A percentile compares a stretch with the other conserved stretches of the same genome.
phyloP scores from a whole-genome alignment of 352 stramenopile species.

The Plasmopara muralis region DNA sequence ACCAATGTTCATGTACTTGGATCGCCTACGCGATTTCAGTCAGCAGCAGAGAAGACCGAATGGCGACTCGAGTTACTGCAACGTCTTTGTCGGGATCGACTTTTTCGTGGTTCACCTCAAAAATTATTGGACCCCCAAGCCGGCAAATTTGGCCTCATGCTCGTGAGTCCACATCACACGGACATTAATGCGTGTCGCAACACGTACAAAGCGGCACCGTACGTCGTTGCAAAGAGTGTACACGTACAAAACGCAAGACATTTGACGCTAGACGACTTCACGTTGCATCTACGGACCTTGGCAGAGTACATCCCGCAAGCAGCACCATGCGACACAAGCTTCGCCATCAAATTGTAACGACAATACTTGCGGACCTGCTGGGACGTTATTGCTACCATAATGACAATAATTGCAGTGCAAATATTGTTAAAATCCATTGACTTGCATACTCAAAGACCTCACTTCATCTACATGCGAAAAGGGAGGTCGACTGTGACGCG shows the following conservation, averaged over 20 bases:
- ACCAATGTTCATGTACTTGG: slow-evolving; percentile 57
- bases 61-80: slow-evolving; percentile 52
- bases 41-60: slow-evolving; percentile 37
- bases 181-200: slow-evolving; percentile 49
- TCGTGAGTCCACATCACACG: slow-evolving; percentile 51
- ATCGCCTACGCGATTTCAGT: slow-evolving; percentile 46
- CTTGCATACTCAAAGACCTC: slow-evolving; percentile 11
- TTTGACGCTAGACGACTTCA: slow-evolving; percentile 48
- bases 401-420: too few relatives aligned
- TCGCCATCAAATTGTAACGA: slow-evolving; percentile 43
- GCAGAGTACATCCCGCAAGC: slow-evolving; percentile 46
- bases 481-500: slow-evolving; percentile 31
- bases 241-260: slow-evolving; percentile 42
- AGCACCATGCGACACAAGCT: slow-evolving; percentile 44
- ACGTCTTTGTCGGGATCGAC: slow-evolving; percentile 45
- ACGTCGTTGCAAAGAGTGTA: slow-evolving; percentile 53
- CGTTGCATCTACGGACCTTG: slow-evolving; percentile 45
- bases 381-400: background rate
- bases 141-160: slow-evolving; percentile 51
- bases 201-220: slow-evolving; percentile 47
- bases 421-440: background rate
- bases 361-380: background rate
- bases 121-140: slow-evolving; percentile 29
- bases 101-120: slow-evolving; percentile 42
- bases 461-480: slow-evolving; percentile 21